Conservation (phyloP, 805 yeast species). For the Metschnikowia santaceciliae region DNA sequence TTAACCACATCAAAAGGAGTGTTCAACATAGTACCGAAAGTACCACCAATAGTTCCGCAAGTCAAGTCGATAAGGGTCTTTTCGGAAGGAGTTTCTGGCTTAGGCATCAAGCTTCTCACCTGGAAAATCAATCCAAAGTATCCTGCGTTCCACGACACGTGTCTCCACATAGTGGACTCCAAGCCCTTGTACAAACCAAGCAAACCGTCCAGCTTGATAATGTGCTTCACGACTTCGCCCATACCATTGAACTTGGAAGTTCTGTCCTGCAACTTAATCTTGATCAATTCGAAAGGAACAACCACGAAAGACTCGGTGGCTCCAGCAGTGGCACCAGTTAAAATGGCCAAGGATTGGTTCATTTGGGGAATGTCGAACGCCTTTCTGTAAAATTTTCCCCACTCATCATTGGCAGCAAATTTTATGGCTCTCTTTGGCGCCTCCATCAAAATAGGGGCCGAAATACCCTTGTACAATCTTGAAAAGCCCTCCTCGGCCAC, state of each 20-base stretch:
- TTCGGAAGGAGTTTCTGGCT: slow-evolving; percentile 63
- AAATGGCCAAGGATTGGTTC: slow-evolving; percentile 79
- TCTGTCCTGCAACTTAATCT: slow-evolving; percentile 90
- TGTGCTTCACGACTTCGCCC: slow-evolving; percentile 71
- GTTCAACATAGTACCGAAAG: slow-evolving; percentile 89
- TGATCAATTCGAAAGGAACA: slow-evolving; percentile 94
- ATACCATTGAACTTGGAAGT: slow-evolving; percentile 80
- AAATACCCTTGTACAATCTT: slow-evolving; percentile 86
- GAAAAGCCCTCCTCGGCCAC: slow-evolving; percentile 80
- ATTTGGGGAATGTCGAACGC: slow-evolving; percentile 63
- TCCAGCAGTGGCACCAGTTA: slow-evolving; percentile 98
- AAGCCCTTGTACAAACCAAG: slow-evolving; percentile 88
- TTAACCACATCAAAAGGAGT: slow-evolving; percentile 98
- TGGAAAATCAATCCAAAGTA: slow-evolving; percentile 94
- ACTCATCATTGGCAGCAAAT: slow-evolving; percentile 96
- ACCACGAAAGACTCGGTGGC: slow-evolving; percentile 95
- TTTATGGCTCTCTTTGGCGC: slow-evolving; percentile 99
- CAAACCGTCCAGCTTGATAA: slow-evolving; percentile 71
- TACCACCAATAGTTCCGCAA: slow-evolving; percentile 96
- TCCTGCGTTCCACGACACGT: slow-evolving; percentile 95
- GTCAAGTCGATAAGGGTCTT: slow-evolving; percentile 83
- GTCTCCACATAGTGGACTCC: slow-evolving; percentile 98
- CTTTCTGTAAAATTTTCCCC: slow-evolving; percentile 78
- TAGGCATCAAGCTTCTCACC: slow-evolving; percentile 74
- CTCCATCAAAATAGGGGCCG: slow-evolving; percentile 97